These are phyloP conservation scores for Trichodelitschia bisporula DNA, from an alignment of 495 filamentous ascomycete genomes.

Conservation along the genomic window DNA sequence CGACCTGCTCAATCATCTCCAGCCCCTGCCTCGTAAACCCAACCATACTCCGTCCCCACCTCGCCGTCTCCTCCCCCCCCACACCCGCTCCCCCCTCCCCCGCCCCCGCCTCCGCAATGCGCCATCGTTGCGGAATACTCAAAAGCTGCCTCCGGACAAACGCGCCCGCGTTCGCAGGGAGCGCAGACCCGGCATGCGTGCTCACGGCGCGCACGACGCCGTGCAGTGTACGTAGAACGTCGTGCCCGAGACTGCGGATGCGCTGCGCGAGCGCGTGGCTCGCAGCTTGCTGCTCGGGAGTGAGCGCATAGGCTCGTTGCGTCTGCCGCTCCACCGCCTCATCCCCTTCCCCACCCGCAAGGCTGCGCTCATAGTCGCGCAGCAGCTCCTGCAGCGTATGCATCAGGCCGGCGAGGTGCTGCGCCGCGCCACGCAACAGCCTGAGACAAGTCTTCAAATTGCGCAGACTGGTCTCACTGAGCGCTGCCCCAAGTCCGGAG, in stretches of 20 bases:
- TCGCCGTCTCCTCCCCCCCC: constrained; percentile 13
- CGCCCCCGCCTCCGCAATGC: constrained; percentile 18
- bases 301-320: not conserved
- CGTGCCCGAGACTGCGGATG: constrained; percentile 43
- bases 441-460: constrained; percentile 55
- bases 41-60: constrained; percentile 41
- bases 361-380: constrained; percentile 48
- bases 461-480: constrained; percentile 59
- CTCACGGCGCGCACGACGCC: constrained; percentile 56
- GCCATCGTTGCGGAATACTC: constrained; percentile 54
- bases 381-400: constrained; percentile 41
- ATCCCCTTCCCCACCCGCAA: not conserved
- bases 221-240: constrained; percentile 52
- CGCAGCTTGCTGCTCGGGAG: constrained; percentile 16
- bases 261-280: constrained; percentile 24
- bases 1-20: constrained; percentile 73
- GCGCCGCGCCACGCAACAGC: constrained; percentile 54
- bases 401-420: constrained; percentile 43
- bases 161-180: constrained; percentile 60
- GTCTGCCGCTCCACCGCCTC: not conserved
- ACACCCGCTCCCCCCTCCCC: constrained; percentile 18
- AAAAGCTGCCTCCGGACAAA: constrained; percentile 59
- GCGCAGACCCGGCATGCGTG: constrained; percentile 56
- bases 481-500: constrained; percentile 60
- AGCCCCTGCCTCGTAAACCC: constrained; percentile 69